These are phyloP conservation scores for Agaricales sp. DNA, from an alignment of 1,284 basidiomycete species.

Conservation along the genomic window DNA sequence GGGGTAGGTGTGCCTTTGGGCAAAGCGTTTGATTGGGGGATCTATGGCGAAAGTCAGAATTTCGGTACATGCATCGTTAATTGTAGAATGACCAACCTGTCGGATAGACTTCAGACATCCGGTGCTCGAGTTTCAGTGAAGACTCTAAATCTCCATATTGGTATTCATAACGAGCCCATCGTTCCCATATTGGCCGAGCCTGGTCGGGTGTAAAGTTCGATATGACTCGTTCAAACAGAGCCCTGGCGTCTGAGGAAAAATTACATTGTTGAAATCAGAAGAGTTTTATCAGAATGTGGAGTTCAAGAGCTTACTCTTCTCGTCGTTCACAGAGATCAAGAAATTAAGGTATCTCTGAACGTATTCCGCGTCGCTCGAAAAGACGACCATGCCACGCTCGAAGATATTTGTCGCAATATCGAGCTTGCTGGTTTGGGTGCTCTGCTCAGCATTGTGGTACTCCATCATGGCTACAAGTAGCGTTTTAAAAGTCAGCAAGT, in stretches of 20 bases:
- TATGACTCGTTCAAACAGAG: slow-evolving; percentile 87
- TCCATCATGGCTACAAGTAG: slow-evolving; percentile 75
- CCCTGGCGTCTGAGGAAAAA: slow-evolving; percentile 70
- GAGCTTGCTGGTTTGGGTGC: slow-evolving; percentile 62
- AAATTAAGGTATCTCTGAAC: slow-evolving; percentile 88
- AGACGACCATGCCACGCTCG: slow-evolving; percentile 86
- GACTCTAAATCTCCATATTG: slow-evolving; percentile 90
- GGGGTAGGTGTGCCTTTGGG: slow-evolving; percentile 82
- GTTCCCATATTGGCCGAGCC: slow-evolving; percentile 86
- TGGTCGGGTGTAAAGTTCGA: slow-evolving; percentile 71
- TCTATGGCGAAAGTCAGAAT: slow-evolving; percentile 35
- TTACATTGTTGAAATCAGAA: slow-evolving; percentile 8
- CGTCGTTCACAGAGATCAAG: slow-evolving; percentile 91
- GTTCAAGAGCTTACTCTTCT: slow-evolving; percentile 64
- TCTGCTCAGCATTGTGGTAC: slow-evolving; percentile 52
- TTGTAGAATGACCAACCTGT: slow-evolving; percentile 5
- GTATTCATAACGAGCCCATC: slow-evolving; percentile 94
- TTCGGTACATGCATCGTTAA: too few species aligned
- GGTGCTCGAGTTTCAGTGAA: slow-evolving; percentile 80
- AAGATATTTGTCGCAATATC: slow-evolving; percentile 87
- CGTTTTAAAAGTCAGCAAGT: not conserved
- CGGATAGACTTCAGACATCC: slow-evolving; percentile 64
- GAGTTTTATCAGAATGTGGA: slow-evolving; percentile 4
- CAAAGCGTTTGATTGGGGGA: slow-evolving; percentile 85
- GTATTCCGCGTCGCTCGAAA: slow-evolving; percentile 77